Evolutionary conservation across 2,329 filamentous ascomycete genomes (phyloP), one percentile per base, ranked within the genome.

Genomic region (Chrysoporthe puriensis): DNA sequence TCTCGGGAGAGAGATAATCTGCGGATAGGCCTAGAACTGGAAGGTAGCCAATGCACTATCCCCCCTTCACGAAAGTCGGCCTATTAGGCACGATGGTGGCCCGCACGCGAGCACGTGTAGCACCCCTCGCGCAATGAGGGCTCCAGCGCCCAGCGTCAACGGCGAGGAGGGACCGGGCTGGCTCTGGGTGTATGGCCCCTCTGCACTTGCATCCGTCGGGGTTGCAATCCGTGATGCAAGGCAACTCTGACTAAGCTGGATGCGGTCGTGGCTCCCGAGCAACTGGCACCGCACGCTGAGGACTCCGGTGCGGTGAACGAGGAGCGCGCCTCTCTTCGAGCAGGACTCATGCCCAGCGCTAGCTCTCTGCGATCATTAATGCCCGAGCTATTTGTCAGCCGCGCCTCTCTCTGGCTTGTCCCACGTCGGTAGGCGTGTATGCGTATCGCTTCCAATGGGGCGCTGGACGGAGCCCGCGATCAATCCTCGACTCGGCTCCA

Each of bases 241-340:
- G 57, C 13, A 7, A 60, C n/a, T 60, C 18, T 60, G 36, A 60
- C 57, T 43, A 60, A 43, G 42, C 40, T 44, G 36, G 5, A 44
- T 42, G n/a, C 40, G 36, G 57, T 44, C 40, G n/a, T 34, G 18
- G 21, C 11, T 42, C 36, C 57, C 57, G 57, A 60, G 21, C 57
- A 60, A 18, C 34, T 21, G 34, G 56, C 56, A 32, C 44, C 40
- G n/a, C 18, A 59, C 26, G 26, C 26, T 26, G 26, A 26, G 26
- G 26, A 42, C 14, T 16, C 48, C 48, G 48, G 26, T 26, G 48
- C 48, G 48, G 50, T 32, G 26, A 32, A 34, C 18, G 46, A 11
- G 8, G 9, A 21, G 7, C 21, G 50, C 26, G 50, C 50, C 50
- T 54, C 50, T 32, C 16, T 13, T 16, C 21, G 26, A 21, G 21